Conservation (phyloP, 495 filamentous ascomycete genomes). For the Penicillium goetzii region DNA sequence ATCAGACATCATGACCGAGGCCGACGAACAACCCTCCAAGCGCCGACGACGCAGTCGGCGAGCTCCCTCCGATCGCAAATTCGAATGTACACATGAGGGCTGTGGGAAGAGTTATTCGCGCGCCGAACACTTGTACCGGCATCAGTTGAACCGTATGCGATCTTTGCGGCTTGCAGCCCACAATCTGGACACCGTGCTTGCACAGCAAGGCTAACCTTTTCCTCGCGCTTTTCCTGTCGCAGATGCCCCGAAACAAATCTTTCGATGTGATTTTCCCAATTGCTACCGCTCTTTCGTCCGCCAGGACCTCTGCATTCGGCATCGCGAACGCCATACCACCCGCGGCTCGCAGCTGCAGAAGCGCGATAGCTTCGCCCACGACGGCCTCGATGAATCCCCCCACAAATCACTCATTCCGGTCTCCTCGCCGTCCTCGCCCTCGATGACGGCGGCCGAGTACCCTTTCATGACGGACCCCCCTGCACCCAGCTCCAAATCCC, state of each 20-base stretch:
- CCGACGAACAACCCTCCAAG: slow-evolving; percentile 35
- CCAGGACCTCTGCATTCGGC: slow-evolving; percentile 90
- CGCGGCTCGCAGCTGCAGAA: slow-evolving; percentile 92
- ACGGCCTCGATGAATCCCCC: slow-evolving; percentile 25
- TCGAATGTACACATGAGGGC: slow-evolving; percentile 84
- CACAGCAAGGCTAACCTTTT: neutral
- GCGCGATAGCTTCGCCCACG: slow-evolving; percentile 65
- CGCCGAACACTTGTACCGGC: slow-evolving; percentile 94
- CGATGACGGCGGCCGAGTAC: slow-evolving; percentile 30
- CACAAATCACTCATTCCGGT: slow-evolving; percentile 24
- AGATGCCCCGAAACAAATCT: slow-evolving; percentile 92
- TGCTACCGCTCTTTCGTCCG: slow-evolving; percentile 91
- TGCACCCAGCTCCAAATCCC: slow-evolving; percentile 23
- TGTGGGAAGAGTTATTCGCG: slow-evolving; percentile 97
- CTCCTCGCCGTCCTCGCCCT: slow-evolving; percentile 28
- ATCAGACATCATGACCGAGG: slow-evolving; percentile 30
- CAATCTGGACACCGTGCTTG: neutral
- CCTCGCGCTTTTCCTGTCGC: neutral
- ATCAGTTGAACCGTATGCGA: slow-evolving; percentile 88
- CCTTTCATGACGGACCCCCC: slow-evolving; percentile 23
- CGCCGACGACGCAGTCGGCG: slow-evolving; percentile 60
- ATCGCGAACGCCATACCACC: slow-evolving; percentile 94
- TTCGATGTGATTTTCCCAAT: slow-evolving; percentile 90
- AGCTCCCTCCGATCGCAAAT: slow-evolving; percentile 85
- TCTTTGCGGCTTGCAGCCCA: neutral